A percentile compares a stretch with the other conserved stretches of the same genome.
phyloP scores from a whole-genome alignment of 306 rosid genomes.

The Lathyrus sativus region DNA sequence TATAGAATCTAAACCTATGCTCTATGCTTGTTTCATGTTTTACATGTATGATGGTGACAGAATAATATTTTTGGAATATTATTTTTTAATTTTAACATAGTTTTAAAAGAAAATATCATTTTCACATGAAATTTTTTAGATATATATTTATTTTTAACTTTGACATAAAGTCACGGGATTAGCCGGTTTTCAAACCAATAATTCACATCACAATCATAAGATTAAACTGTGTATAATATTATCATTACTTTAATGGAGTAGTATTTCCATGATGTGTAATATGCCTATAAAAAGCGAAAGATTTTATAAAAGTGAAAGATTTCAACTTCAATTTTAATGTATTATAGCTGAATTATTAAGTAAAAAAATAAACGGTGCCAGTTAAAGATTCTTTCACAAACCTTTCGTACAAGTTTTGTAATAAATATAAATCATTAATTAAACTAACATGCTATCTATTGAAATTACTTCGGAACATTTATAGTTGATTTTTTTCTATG shows the following conservation, averaged over 20 bases:
- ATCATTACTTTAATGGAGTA: background rate
- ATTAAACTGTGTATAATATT: background rate
- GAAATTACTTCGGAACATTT: too few species aligned
- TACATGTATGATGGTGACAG: background rate
- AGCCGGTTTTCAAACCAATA: background rate
- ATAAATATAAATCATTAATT: background rate
- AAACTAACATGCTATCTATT: background rate
- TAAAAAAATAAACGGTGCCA: background rate
- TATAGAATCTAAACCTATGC: slow-evolving; percentile 5
- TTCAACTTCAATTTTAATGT: background rate
- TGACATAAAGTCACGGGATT: background rate
- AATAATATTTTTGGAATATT: background rate
- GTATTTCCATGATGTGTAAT: background rate
- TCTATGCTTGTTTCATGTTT: background rate
- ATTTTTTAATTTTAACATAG: background rate
- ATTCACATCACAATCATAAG: background rate
- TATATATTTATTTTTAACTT: background rate
- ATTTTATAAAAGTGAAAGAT: too few species aligned
- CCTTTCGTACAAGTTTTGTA: background rate
- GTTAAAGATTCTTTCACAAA: background rate
- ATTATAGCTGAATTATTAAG: background rate
- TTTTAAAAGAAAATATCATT: background rate
- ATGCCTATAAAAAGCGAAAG: background rate
- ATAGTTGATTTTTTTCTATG: too few species aligned
- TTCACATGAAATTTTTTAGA: background rate